Conservation (phyloP, 192 early-diverging fungal genomes). For the Coemansia reversa region DNA sequence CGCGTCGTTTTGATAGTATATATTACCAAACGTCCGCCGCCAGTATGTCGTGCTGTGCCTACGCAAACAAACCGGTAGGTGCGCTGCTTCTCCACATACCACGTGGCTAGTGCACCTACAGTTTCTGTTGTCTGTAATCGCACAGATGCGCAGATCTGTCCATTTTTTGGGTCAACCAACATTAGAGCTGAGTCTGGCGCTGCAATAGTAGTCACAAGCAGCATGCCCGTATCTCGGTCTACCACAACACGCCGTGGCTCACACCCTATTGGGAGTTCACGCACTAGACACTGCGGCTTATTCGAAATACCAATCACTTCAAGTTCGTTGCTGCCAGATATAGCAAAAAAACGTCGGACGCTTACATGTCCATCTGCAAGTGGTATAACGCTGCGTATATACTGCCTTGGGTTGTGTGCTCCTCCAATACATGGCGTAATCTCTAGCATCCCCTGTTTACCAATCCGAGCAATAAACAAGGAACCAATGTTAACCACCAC, state of each 20-base stretch:
- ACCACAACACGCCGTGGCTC: conserved; percentile 32
- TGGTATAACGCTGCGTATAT: conserved; percentile 3
- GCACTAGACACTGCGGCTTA: conserved; percentile 18
- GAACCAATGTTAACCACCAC: conserved; percentile 1
- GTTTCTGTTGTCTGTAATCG: conserved; percentile 24
- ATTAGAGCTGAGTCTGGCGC: conserved; percentile 12
- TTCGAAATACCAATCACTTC: conserved; percentile 13
- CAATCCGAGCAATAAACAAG: conserved; percentile 5
- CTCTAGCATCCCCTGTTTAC: conserved; percentile 2
- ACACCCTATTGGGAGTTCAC: conserved; percentile 10
- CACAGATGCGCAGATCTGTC: conserved; percentile 12
- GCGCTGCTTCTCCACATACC: conserved; percentile 36
- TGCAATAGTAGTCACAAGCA: conserved; percentile 21
- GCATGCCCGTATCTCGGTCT: conserved; percentile 31
- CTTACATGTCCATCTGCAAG: neutral
- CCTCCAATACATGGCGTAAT: conserved; percentile 20
- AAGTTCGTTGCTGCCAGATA: conserved; percentile 2
- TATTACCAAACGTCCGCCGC: conserved; percentile 34
- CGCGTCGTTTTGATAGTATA: conserved; percentile 31
- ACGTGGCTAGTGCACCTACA: conserved; percentile 27
- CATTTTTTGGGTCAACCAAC: conserved; percentile 17
- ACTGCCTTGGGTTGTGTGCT: neutral
- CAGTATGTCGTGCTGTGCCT: conserved; percentile 27
- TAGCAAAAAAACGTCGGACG: conserved; percentile 7
- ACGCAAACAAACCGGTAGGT: conserved; percentile 44